phyloP scores from a whole-genome alignment of 2,329 filamentous ascomycete species.

The Domatiomyces globalis region DNA sequence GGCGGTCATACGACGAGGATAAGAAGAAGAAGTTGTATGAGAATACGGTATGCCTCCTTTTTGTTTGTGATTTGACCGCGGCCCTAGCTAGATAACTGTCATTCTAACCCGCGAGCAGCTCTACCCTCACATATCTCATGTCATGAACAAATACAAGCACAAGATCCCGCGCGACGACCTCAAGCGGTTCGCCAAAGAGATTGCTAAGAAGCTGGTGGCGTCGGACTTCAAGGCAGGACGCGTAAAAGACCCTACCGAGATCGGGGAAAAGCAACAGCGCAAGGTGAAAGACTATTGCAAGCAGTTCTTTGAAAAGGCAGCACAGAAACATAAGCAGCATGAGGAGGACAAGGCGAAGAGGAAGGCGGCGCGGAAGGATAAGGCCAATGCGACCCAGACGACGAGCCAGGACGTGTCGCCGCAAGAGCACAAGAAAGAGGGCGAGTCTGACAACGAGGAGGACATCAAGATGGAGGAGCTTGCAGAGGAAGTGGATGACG shows the following conservation, averaged over 20 bases:
- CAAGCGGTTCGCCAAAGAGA: constrained; percentile 51
- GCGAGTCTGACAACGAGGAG: constrained; percentile 17
- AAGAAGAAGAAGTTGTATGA: constrained; percentile 95
- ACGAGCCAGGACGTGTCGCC: constrained; percentile 13
- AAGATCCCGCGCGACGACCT: constrained; percentile 70
- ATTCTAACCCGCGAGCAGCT: constrained; percentile 40
- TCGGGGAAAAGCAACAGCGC: constrained; percentile 63
- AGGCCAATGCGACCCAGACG: constrained; percentile 18
- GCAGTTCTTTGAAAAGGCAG: constrained; percentile 75
- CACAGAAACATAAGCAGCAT: constrained; percentile 56
- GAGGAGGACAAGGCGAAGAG: constrained; percentile 49
- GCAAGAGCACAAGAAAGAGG: constrained; percentile 18
- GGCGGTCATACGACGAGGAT: constrained; percentile 44
- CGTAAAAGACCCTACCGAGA: constrained; percentile 66
- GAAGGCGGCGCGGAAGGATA: constrained; percentile 20
- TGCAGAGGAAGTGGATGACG: constrained; percentile 21
- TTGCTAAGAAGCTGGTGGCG: constrained; percentile 76
- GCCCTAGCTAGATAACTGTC: constrained; percentile 11
- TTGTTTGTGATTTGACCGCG: not conserved
- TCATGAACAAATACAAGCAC: constrained; percentile 74
- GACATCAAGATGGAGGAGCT: constrained; percentile 30
- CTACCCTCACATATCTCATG: constrained; percentile 68
- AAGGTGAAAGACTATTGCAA: constrained; percentile 74
- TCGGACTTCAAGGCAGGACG: constrained; percentile 83
- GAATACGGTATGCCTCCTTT: constrained; percentile 55